These are phyloP conservation scores for Pichia membranifaciens DNA, from an alignment of 805 yeast species.

Conservation along the genomic window DNA sequence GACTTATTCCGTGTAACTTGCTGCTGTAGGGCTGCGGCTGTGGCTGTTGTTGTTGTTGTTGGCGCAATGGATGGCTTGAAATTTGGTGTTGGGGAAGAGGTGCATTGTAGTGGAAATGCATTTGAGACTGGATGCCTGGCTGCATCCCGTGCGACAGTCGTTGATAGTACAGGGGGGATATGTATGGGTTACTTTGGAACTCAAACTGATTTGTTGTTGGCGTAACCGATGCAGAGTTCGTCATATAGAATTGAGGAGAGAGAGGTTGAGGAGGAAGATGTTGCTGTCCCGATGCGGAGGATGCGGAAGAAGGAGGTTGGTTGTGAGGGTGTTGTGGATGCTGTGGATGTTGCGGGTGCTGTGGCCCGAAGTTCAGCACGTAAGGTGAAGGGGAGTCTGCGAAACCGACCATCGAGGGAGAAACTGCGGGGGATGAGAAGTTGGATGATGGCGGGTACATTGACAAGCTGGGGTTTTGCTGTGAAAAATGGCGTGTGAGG, in stretches of 20 bases:
- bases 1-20: too few relatives aligned
- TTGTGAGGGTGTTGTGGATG: too few relatives aligned
- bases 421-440: constrained; percentile 2
- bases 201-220: constrained; percentile 7
- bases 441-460: constrained; percentile 1
- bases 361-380: neutral
- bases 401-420: neutral
- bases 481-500: constrained; percentile 4
- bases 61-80: too few relatives aligned
- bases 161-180: constrained; percentile 9
- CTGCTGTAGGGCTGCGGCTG: neutral
- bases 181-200: constrained; percentile 1
- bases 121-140: too few relatives aligned
- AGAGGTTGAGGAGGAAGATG: neutral
- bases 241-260: neutral
- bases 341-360: too few relatives aligned
- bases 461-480: neutral
- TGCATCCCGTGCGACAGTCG: neutral
- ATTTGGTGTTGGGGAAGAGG: too few relatives aligned
- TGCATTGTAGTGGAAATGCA: neutral
- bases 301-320: too few relatives aligned
- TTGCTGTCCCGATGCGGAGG: too few relatives aligned
- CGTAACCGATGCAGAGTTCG: constrained; percentile 1
- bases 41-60: neutral
- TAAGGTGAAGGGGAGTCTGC: constrained; percentile 1